Evolutionary conservation across 345 rosid species (phyloP).

Genomic region (Angophora floribunda): DNA sequence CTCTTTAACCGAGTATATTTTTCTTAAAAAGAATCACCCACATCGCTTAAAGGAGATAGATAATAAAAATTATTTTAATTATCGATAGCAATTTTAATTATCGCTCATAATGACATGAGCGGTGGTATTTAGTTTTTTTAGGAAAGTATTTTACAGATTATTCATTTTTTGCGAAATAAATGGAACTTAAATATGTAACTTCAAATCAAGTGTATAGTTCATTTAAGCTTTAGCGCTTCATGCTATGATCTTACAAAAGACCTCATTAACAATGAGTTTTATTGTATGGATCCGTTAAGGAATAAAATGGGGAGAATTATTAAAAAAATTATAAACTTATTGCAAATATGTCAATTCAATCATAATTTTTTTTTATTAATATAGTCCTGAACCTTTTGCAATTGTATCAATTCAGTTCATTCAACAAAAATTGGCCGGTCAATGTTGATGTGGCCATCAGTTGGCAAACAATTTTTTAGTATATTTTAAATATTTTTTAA

Average conservation of each 20-base stretch:
- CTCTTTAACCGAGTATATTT: not conserved
- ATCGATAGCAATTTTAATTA: not conserved
- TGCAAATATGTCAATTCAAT: too few species aligned
- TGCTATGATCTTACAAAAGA: not conserved
- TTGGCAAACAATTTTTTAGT: too few species aligned
- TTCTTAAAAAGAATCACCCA: not conserved
- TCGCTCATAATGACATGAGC: rapidly evolving
- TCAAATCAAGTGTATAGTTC: not conserved
- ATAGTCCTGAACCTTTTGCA: too few species aligned
- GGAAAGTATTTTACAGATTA: not conserved
- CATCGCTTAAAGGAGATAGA: rapidly evolving
- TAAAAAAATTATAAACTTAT: too few species aligned
- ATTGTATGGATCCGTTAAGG: not conserved
- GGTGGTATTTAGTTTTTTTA: not conserved
- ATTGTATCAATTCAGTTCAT: too few species aligned
- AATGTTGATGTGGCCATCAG: too few species aligned
- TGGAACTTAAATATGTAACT: not conserved
- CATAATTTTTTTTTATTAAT: too few species aligned
- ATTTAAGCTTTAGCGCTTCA: not conserved
- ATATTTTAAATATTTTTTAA: too few species aligned
- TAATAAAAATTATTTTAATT: not conserved
- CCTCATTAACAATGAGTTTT: not conserved
- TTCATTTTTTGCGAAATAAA: not conserved
- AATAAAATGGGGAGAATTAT: too few species aligned
- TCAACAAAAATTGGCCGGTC: too few species aligned